Percentiles rank a stretch among this genome's conserved stretches.
phyloP scores from a whole-genome alignment of 2,329 filamentous ascomycete genomes.

The Neofusicoccum umdonicola region DNA sequence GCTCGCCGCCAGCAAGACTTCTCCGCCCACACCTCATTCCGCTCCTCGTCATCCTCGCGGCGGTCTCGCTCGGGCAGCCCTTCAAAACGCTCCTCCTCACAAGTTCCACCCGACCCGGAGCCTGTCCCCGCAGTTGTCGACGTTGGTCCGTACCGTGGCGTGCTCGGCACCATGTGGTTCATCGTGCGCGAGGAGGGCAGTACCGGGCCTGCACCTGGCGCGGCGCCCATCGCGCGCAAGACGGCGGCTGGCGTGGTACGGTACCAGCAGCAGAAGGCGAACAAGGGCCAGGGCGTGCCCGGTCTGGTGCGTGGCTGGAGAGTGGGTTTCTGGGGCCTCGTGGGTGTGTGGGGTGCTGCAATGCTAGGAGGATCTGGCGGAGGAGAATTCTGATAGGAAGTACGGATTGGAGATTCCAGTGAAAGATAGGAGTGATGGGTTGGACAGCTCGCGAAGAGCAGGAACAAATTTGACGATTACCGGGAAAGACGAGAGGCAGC shows the following conservation, averaged over 20 bases:
- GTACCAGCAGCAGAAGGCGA: conserved; percentile 35
- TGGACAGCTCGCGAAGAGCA: no score
- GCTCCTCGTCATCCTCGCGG: conserved; percentile 17
- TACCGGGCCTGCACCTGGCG: conserved; percentile 22
- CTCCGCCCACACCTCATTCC: conserved; percentile 26
- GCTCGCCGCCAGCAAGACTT: conserved; percentile 33
- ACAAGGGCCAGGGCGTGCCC: conserved; percentile 65
- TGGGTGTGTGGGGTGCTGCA: conserved; percentile 70
- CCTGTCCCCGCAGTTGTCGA: conserved; percentile 70
- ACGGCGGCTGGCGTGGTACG: conserved; percentile 31
- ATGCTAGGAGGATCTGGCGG: conserved; percentile 47
- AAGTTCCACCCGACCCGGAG: neutral
- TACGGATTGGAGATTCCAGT: no score
- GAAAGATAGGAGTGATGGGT: no score
- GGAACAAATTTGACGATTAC: no score
- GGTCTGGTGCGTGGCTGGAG: conserved; percentile 74
- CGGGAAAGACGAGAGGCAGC: no score
- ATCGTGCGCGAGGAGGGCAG: conserved; percentile 80
- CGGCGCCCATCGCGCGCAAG: conserved; percentile 26
- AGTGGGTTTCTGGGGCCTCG: conserved; percentile 73
- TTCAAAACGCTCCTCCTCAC: neutral
- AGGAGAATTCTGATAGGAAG: conserved; percentile 33
- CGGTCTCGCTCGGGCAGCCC: conserved; percentile 6
- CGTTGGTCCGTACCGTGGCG: conserved; percentile 76
- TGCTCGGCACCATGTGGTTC: conserved; percentile 86